phyloP scores from a whole-genome alignment of 208 protist species.

The Acanthamoeba triangularis region DNA sequence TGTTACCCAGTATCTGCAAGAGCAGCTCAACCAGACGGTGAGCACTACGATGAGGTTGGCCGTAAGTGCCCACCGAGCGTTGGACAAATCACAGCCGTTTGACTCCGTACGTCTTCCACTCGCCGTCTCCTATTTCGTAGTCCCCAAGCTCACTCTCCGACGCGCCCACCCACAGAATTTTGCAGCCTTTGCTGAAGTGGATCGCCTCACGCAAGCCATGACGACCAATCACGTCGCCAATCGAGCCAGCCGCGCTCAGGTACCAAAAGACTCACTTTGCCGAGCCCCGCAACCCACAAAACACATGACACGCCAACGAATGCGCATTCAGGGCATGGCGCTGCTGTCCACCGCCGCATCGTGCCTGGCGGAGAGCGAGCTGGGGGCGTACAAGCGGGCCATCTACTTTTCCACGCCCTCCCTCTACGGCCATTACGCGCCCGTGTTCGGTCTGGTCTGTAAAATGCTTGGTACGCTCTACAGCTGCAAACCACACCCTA shows the following conservation, averaged over 20 bases:
- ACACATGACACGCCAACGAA: too few relatives aligned
- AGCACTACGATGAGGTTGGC: background rate
- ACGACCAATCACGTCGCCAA: constrained; percentile 60
- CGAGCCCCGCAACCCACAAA: too few relatives aligned
- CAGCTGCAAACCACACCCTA: too few relatives aligned
- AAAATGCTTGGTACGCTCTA: constrained; percentile 18
- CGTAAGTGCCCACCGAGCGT: background rate
- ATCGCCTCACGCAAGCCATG: constrained; percentile 15
- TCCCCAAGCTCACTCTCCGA: too few relatives aligned
- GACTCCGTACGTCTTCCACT: background rate
- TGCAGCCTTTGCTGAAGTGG: constrained; percentile 19
- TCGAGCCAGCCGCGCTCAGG: constrained; percentile 9
- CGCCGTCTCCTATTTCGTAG: background rate
- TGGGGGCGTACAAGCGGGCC: constrained; percentile 49
- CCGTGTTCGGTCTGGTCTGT: constrained; percentile 50
- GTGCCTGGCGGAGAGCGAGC: constrained; percentile 16
- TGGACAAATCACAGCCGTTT: constrained; percentile 15
- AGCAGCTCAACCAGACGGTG: constrained; percentile 16
- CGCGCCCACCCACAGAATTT: constrained; percentile 12
- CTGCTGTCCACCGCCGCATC: constrained; percentile 21
- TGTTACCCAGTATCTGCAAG: constrained; percentile 37
- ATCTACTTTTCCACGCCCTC: constrained; percentile 5
- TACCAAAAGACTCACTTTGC: background rate
- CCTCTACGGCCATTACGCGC: constrained; percentile 27
- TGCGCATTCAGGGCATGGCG: constrained; percentile 46